Evolutionary conservation across 2,329 filamentous ascomycete species (phyloP), one percentile per base, ranked within the genome.

Genomic region (Fragosphaeria purpurea): DNA sequence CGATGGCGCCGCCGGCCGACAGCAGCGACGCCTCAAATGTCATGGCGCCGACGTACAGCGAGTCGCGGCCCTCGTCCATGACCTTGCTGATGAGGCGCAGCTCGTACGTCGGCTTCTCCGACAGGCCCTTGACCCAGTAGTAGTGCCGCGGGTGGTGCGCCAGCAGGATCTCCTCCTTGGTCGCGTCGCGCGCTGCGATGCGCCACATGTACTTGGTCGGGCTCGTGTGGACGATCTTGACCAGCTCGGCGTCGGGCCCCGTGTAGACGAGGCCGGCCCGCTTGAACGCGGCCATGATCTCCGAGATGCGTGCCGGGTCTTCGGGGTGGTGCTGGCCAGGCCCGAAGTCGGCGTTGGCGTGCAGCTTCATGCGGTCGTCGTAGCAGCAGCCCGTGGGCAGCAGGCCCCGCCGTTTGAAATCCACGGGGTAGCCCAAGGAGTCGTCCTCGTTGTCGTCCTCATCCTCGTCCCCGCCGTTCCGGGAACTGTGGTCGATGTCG

Each of bases 331-430:
- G 84, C 30, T 91, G 85, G 45, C 82, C 78, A 1, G 77, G 75
- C 13, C 77, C 80, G 61, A 81, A 84, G 63, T 88, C 83, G 12
- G 87, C 82, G 63, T 96, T 95, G 50, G 89, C 86, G 64, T 98
- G 93, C 54, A 94, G 85, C 54, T 93, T 88, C 93, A 98, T 98
- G 35, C 91, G 82, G 51, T 88, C 83, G 69, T 98, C 93, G 63
- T 97, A 98, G 57, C 87, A 91, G 54, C 85, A 81, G 4, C 87
- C 87, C 0, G 86, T 90, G 0, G 84, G 79, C 1, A 87, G 71
- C 32, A 79, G 67, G 2, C 73, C 72, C 39, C 67, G 71, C 51
- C 68, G 67, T 11, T 63, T 64, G 47, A 73, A 58, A 47, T 68
- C 56, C 6, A 56, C 54, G 2, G 59, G 61, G 13, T 61, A 65